These are phyloP conservation scores for Aureobasidium sp. DNA, from an alignment of 2,329 filamentous ascomycete genomes.

Conservation along the genomic window DNA sequence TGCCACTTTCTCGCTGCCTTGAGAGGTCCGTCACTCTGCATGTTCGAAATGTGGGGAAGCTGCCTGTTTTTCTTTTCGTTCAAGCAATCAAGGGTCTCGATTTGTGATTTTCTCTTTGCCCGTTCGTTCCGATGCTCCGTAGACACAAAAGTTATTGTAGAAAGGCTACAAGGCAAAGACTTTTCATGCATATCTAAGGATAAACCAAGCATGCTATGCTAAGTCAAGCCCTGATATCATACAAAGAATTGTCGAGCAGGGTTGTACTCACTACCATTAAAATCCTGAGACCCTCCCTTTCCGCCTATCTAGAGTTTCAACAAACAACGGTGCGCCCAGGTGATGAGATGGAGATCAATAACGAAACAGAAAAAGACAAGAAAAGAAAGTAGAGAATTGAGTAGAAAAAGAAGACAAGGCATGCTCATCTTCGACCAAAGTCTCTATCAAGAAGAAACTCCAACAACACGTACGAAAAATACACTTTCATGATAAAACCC, in stretches of 20 bases:
- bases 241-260: background rate
- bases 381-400: background rate
- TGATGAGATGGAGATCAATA: background rate
- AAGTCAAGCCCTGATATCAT: background rate
- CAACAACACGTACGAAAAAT: background rate
- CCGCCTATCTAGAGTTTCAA: background rate
- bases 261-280: background rate
- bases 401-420: background rate
- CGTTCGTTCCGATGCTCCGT: background rate
- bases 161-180: background rate
- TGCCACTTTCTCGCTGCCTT: background rate
- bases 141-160: background rate
- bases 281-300: background rate
- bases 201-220: background rate
- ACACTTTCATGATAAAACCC: background rate
- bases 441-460: background rate
- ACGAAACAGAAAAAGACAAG: background rate
- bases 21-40: background rate
- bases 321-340: background rate
- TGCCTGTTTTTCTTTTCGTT: background rate
- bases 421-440: background rate
- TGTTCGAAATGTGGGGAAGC: background rate
- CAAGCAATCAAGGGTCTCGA: background rate
- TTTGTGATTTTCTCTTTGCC: background rate
- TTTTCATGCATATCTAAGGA: background rate